These are phyloP conservation scores for Leishmania amazonensis DNA, from an alignment of 208 protist genomes.

Conservation along the genomic window DNA sequence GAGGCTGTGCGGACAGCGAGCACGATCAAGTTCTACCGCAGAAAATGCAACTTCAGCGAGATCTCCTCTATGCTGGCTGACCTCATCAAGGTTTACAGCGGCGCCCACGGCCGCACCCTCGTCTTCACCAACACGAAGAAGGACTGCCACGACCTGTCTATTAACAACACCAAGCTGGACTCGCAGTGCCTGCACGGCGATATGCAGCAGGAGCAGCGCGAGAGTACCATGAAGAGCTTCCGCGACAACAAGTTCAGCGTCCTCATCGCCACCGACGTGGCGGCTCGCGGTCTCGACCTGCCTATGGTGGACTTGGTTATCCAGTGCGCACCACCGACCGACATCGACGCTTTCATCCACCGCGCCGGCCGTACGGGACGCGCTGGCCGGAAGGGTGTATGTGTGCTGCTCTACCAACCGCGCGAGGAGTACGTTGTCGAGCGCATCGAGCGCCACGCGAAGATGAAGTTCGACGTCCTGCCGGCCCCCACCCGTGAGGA, in stretches of 20 bases:
- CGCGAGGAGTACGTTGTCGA: conserved; percentile 89
- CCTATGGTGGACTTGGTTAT: conserved; percentile 92
- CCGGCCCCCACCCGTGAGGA: conserved; percentile 86
- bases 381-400: conserved; percentile 90
- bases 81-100: conserved; percentile 90
- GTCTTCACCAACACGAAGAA: conserved; percentile 96
- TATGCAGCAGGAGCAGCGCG: conserved; percentile 93
- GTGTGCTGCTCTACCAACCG: conserved; percentile 86
- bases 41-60: conserved; percentile 91
- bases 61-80: conserved; percentile 93
- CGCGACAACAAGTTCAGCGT: conserved; percentile 93
- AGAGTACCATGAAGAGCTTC: conserved; percentile 95
- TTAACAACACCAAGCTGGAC: conserved; percentile 91
- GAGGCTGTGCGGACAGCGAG: conserved; percentile 94
- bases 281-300: conserved; percentile 86
- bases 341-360: conserved; percentile 97
- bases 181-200: conserved; percentile 97
- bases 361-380: conserved; percentile 96
- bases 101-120: conserved; percentile 80
- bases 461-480: conserved; percentile 91
- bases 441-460: conserved; percentile 89
- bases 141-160: conserved; percentile 90
- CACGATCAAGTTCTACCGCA: conserved; percentile 87
- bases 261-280: conserved; percentile 95
- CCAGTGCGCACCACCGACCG: conserved; percentile 78